These are phyloP conservation scores for Pugionium dolabratum DNA, from an alignment of 345 rosid species.

Conservation along the genomic window DNA sequence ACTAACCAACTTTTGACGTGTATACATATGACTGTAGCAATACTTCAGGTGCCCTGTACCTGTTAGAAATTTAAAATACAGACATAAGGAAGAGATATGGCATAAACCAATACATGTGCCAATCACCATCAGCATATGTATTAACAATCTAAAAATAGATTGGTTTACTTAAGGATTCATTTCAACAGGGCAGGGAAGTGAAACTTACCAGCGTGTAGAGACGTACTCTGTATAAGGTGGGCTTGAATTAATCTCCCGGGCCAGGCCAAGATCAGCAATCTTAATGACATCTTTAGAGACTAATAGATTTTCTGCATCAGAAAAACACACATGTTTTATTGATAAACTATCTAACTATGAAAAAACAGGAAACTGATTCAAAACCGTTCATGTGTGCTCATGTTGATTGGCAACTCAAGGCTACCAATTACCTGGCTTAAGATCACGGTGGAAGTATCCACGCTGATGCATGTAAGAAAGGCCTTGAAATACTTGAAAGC, in stretches of 20 bases:
- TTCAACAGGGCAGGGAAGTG: conserved; percentile 12
- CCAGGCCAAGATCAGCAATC: conserved; percentile 98
- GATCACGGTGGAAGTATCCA: conserved; percentile 97
- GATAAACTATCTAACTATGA: neutral
- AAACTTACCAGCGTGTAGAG: conserved; percentile 87
- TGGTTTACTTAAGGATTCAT: neutral
- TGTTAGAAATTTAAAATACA: conserved; percentile 32
- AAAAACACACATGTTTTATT: conserved; percentile 5
- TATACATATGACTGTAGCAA: conserved; percentile 79
- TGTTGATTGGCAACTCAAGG: no score
- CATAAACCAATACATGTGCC: conserved; percentile 9
- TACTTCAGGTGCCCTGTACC: conserved; percentile 99
- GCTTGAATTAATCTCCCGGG: conserved; percentile 75
- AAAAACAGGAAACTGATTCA: no score
- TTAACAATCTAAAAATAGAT: neutral
- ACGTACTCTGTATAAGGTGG: conserved; percentile 95
- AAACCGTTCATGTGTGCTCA: no score
- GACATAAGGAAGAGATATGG: neutral
- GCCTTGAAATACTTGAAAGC: conserved; percentile 96
- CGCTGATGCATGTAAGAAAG: conserved; percentile 91
- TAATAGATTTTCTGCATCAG: conserved; percentile 70
- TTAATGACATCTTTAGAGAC: conserved; percentile 73
- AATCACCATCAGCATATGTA: neutral
- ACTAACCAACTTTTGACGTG: conserved; percentile 89
- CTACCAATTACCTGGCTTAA: conserved; percentile 82